phyloP scores from a whole-genome alignment of 345 rosid genomes.

The Brassica nigra region DNA sequence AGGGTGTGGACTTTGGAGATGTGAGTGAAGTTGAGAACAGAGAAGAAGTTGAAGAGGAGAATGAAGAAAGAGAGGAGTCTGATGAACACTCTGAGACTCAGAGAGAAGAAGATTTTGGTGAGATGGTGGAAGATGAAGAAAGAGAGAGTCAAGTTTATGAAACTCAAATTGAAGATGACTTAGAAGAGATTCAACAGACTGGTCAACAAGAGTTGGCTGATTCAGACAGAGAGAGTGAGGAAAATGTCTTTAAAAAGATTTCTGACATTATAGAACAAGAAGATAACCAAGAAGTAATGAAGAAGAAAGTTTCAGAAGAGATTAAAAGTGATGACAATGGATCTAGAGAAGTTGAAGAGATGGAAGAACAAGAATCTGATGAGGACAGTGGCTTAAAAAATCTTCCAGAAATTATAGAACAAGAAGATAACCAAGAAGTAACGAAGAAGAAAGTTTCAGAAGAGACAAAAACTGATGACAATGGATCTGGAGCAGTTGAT shows the following conservation, averaged over 20 bases:
- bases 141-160: constrained; percentile 29
- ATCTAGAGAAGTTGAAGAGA: not conserved
- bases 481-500: not conserved
- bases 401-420: not conserved
- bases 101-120: constrained; percentile 7
- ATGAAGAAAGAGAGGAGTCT: not conserved
- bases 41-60: constrained; percentile 17
- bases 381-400: constrained; percentile 2
- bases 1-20: constrained; percentile 15
- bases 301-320: constrained; percentile 14
- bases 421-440: constrained; percentile 1
- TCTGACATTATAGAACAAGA: not conserved
- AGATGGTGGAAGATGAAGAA: constrained; percentile 8
- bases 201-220: constrained; percentile 9
- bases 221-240: not conserved
- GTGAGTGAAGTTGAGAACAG: not conserved
- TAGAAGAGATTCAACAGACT: not conserved
- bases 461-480: not conserved
- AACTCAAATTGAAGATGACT: not conserved
- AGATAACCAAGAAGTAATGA: not conserved
- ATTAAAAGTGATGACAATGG: constrained; percentile 1
- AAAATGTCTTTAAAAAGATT: not conserved
- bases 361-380: not conserved
- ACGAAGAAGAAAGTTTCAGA: not conserved
- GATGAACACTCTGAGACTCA: not conserved